These are phyloP conservation scores for Salix caprea DNA, from an alignment of 345 rosid genomes.

Conservation along the genomic window DNA sequence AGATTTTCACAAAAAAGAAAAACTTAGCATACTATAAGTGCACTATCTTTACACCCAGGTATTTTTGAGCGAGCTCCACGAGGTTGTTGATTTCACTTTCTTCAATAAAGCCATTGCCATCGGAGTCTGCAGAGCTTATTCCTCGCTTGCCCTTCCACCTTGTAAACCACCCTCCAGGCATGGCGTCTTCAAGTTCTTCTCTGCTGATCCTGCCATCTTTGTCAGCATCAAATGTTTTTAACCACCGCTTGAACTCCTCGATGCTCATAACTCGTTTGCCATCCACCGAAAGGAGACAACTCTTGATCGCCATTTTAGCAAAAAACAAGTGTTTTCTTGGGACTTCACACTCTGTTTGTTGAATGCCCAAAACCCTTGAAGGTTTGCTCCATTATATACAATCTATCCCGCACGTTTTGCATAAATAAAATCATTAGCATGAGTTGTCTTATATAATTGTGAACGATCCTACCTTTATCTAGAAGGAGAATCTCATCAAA, in stretches of 20 bases:
- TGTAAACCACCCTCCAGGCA: slow-evolving; percentile 11
- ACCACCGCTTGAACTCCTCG: slow-evolving; percentile 10
- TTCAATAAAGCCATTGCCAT: slow-evolving; percentile 4
- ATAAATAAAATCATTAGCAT: neutral
- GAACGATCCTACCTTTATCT: no score
- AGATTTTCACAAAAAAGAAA: no score
- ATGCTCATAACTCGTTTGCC: neutral
- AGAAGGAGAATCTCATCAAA: neutral
- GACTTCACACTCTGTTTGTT: neutral
- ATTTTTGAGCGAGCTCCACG: neutral
- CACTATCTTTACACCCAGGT: neutral
- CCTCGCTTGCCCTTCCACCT: neutral
- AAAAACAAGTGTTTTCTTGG: neutral
- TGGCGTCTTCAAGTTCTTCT: slow-evolving; percentile 1
- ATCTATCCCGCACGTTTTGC: neutral
- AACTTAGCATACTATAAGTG: neutral
- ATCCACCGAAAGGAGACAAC: neutral
- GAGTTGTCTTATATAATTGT: no score
- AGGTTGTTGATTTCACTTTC: slow-evolving; percentile 2
- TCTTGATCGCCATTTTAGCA: neutral
- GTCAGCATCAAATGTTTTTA: neutral
- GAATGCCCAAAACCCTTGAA: neutral
- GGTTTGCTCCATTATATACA: neutral
- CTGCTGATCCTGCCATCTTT: slow-evolving; percentile 1
- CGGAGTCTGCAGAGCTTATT: slow-evolving; percentile 7